Percentiles rank a stretch among this genome's conserved stretches.
Evolutionary conservation across 805 yeast genomes (phyloP).

Genomic region (Wickerhamomyces alni): DNA sequence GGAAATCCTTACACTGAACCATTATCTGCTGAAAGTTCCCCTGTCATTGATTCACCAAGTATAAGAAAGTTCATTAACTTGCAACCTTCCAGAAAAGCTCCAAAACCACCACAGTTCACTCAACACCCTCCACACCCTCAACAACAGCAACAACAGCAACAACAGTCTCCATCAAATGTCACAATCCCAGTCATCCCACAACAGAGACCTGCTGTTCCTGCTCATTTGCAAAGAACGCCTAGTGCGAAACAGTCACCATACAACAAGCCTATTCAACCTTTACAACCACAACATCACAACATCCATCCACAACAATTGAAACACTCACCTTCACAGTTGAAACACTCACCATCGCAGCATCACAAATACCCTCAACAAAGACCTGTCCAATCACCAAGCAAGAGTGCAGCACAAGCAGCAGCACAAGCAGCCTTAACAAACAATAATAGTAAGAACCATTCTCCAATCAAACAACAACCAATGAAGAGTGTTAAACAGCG

Average conservation of each 20-base stretch:
- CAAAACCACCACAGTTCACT: slow-evolving; percentile 24
- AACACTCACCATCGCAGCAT: slow-evolving; percentile 3
- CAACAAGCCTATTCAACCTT: slow-evolving; percentile 16
- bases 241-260: slow-evolving; percentile 1
- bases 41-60: slow-evolving; percentile 9
- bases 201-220: background rate
- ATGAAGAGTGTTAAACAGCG: slow-evolving; percentile 27
- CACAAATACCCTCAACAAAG: background rate
- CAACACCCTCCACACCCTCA: slow-evolving; percentile 11
- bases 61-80: slow-evolving; percentile 6
- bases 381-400: slow-evolving; percentile 2
- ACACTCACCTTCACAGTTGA: slow-evolving; percentile 12
- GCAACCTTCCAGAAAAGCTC: slow-evolving; percentile 24
- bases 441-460: no score
- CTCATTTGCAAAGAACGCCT: background rate
- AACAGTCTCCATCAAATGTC: background rate
- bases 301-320: slow-evolving; percentile 12
- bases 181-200: background rate
- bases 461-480: slow-evolving; percentile 6
- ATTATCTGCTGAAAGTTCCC: slow-evolving; percentile 6
- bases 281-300: slow-evolving; percentile 25
- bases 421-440: slow-evolving; percentile 28
- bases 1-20: slow-evolving; percentile 18
- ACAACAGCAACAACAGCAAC: slow-evolving; percentile 1
- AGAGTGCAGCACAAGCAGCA: slow-evolving; percentile 26